A percentile compares a stretch with the other conserved stretches of the same genome.
Evolutionary conservation across 1,284 basidiomycete genomes (phyloP).

Genomic region (Phellinidium pouzarii): DNA sequence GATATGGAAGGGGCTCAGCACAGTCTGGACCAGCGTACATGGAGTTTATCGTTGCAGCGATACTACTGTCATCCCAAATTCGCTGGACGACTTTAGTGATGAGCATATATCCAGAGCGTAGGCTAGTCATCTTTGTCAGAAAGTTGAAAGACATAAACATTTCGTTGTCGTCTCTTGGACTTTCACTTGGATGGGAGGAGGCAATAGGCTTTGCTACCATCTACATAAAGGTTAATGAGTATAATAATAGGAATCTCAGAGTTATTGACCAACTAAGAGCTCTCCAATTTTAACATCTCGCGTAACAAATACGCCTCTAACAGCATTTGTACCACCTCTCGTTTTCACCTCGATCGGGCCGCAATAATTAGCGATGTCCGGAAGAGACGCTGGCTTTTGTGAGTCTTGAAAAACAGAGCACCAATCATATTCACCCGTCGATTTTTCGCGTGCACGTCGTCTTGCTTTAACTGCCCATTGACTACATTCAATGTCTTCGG

Average conservation of each 20-base stretch:
- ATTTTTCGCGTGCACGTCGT: not conserved
- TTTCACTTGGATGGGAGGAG: not conserved
- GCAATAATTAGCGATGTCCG: conserved; percentile 11
- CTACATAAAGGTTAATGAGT: not conserved
- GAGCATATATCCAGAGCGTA: not conserved
- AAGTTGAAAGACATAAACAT: conserved; percentile 3
- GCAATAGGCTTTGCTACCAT: conserved; percentile 9
- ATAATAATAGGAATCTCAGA: not conserved
- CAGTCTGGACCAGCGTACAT: conserved; percentile 4
- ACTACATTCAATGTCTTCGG: not conserved
- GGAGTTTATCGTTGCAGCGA: not conserved
- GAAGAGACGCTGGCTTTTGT: not conserved
- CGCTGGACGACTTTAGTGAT: not conserved
- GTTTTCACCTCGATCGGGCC: conserved; percentile 11
- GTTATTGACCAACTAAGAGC: conserved; percentile 8
- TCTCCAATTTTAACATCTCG: conserved; percentile 12
- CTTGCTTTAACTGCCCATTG: conserved; percentile 1
- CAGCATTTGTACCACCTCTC: not conserved
- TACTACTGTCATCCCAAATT: conserved; percentile 6
- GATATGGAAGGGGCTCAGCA: not conserved
- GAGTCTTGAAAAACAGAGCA: not conserved
- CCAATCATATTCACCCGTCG: conserved; percentile 13
- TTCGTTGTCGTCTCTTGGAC: not conserved
- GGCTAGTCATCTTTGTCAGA: not conserved
- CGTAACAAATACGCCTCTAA: conserved; percentile 12